Percentiles rank a stretch among this genome's conserved stretches.
Conservation (phyloP, 1,284 basidiomycete genomes). For the Malassezia furfur region DNA sequence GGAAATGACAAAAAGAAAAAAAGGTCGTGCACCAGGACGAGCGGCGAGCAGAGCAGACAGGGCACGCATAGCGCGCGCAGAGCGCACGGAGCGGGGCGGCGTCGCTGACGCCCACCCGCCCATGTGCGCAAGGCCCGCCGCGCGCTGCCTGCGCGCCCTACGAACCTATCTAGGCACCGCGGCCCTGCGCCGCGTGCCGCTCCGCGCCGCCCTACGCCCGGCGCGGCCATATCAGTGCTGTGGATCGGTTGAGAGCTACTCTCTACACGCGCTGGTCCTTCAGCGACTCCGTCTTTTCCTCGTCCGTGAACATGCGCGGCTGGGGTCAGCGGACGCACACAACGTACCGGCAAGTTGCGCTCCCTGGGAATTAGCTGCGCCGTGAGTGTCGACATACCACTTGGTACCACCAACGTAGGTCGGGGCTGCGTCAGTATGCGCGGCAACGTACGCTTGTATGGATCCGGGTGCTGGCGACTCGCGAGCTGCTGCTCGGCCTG, state of each 20-base stretch:
- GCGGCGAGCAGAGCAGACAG: too few species aligned
- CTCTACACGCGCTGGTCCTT: constrained; percentile 23
- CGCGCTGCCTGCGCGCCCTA: too few species aligned
- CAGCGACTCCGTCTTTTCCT: constrained; percentile 44
- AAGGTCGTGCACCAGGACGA: not conserved
- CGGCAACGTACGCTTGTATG: constrained; percentile 66
- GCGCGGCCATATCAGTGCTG: too few species aligned
- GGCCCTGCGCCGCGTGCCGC: too few species aligned
- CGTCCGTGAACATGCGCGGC: constrained; percentile 43
- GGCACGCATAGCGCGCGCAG: too few species aligned
- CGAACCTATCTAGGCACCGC: too few species aligned
- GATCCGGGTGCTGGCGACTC: constrained; percentile 69
- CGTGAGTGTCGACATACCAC: constrained; percentile 24
- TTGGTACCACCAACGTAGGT: constrained; percentile 47
- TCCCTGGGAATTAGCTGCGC: constrained; percentile 19
- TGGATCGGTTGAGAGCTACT: too few species aligned
- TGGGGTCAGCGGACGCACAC: constrained; percentile 6
- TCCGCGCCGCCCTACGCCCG: too few species aligned
- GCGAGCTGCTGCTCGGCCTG: constrained; percentile 70
- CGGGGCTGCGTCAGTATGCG: constrained; percentile 25
- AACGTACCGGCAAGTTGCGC: constrained; percentile 27
- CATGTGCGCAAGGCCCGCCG: too few species aligned
- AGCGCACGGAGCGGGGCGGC: too few species aligned
- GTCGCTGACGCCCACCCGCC: too few species aligned
- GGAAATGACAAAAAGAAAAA: not conserved